Evolutionary conservation across 805 yeast species (phyloP).

Genomic region (Candida adriatica): DNA sequence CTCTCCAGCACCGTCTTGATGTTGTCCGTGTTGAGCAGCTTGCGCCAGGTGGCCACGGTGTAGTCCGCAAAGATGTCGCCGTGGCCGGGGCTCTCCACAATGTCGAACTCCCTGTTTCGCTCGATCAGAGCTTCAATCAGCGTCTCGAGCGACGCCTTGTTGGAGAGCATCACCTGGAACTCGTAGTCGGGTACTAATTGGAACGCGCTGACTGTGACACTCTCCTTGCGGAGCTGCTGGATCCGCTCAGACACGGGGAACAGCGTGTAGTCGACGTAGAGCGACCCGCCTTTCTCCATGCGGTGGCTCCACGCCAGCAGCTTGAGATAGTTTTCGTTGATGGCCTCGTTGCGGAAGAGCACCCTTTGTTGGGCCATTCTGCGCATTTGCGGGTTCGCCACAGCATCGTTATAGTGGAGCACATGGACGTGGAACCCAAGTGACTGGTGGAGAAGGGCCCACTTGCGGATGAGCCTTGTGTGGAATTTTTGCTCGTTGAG

Average conservation of each 20-base stretch:
- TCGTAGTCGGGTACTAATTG: constrained; percentile 9
- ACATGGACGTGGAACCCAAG: constrained; percentile 14
- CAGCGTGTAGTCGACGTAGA: constrained; percentile 13
- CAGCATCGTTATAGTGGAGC: constrained; percentile 16
- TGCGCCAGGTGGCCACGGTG: constrained; percentile 9
- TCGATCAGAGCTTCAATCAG: constrained; percentile 8
- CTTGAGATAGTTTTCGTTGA: constrained; percentile 16
- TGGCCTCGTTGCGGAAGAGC: constrained; percentile 7
- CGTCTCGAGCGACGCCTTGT: constrained; percentile 3
- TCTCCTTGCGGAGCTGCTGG: background rate
- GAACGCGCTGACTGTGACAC: constrained; percentile 1
- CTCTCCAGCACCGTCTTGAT: constrained; percentile 6
- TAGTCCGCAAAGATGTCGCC: constrained; percentile 15
- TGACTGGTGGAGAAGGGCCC: constrained; percentile 13
- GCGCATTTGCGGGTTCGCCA: constrained; percentile 7
- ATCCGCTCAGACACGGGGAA: constrained; percentile 7
- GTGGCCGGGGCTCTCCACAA: constrained; percentile 5
- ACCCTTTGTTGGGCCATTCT: constrained; percentile 5
- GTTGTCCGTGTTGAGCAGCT: constrained; percentile 13
- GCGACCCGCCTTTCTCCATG: constrained; percentile 1
- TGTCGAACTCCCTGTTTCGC: constrained; percentile 9
- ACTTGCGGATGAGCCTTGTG: constrained; percentile 10
- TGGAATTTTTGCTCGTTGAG: constrained; percentile 16
- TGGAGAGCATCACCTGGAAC: constrained; percentile 12
- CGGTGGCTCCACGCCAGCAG: constrained; percentile 15